phyloP scores from a whole-genome alignment of 192 early-diverging fungal genomes.

The Chytriomyces sp. region DNA sequence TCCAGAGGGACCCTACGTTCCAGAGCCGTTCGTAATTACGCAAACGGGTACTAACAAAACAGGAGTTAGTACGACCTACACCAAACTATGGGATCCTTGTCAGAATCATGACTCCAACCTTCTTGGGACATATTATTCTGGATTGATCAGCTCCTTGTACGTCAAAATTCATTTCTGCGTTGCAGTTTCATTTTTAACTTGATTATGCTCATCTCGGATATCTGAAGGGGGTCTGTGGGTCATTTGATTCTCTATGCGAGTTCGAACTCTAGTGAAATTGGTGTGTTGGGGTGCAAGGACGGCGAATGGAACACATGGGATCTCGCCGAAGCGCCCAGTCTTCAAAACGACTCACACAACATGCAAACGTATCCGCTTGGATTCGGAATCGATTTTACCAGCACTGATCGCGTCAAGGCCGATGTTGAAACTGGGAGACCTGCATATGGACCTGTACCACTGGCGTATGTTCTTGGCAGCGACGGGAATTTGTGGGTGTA shows the following conservation, averaged over 20 bases:
- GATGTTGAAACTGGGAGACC: conserved; percentile 60
- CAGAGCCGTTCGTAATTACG: conserved; percentile 21
- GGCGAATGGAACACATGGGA: conserved; percentile 72
- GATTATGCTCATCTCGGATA: not conserved
- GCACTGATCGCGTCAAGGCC: conserved; percentile 53
- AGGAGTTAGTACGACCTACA: conserved; percentile 8
- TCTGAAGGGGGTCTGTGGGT: not conserved
- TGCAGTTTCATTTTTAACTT: not conserved
- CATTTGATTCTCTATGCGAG: conserved; percentile 21
- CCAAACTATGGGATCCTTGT: conserved; percentile 13
- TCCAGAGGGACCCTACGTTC: not conserved
- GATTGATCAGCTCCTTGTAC: not conserved
- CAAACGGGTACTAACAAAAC: conserved; percentile 46
- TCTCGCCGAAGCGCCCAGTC: conserved; percentile 61
- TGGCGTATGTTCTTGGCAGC: conserved; percentile 74
- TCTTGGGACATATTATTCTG: conserved; percentile 1
- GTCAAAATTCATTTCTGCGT: not conserved
- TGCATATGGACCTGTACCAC: conserved; percentile 64
- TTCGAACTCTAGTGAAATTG: conserved; percentile 30
- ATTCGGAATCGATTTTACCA: conserved; percentile 75
- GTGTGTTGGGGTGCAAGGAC: conserved; percentile 51
- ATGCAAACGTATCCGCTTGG: conserved; percentile 73
- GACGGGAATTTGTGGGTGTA: conserved; percentile 70
- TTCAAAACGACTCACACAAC: conserved; percentile 60
- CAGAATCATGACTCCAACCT: conserved; percentile 37